Percentiles rank a stretch among this genome's conserved stretches.
Evolutionary conservation across 2,329 filamentous ascomycete genomes (phyloP).

Genomic region (Pseudocercospora fijiensis): DNA sequence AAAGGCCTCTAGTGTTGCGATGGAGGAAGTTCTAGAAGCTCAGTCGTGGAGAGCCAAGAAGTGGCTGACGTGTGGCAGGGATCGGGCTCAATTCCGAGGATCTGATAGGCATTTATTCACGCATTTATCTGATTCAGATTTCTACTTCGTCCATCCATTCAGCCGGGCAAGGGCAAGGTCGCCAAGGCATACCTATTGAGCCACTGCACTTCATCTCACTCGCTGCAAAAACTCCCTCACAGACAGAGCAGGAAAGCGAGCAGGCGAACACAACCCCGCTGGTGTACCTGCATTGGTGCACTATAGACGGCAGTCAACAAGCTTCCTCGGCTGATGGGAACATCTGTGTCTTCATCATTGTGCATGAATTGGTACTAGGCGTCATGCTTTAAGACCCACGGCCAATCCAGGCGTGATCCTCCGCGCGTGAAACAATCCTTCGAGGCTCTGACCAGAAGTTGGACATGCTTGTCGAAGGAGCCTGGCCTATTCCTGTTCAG

Average conservation of each 20-base stretch:
- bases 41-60: too few relatives aligned
- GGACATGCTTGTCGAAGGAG: too few relatives aligned
- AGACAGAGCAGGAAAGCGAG: background rate
- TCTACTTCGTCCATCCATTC: background rate
- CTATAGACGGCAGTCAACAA: background rate
- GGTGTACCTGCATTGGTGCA: background rate
- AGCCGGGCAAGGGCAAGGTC: background rate
- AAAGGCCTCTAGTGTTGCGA: too few relatives aligned
- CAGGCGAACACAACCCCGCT: background rate
- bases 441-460: background rate
- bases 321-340: too few relatives aligned
- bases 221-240: background rate
- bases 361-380: background rate
- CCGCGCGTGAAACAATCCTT: background rate
- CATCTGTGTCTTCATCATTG: background rate
- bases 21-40: too few relatives aligned
- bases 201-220: background rate
- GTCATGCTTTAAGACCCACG: background rate
- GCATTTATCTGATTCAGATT: too few relatives aligned
- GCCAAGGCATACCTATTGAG: too few relatives aligned
- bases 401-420: background rate
- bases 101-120: too few relatives aligned
- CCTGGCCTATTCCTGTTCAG: background rate
- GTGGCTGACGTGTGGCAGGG: too few relatives aligned
- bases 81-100: too few relatives aligned